Conservation (phyloP, 805 yeast species). For the Yarrowia alimentaria region DNA sequence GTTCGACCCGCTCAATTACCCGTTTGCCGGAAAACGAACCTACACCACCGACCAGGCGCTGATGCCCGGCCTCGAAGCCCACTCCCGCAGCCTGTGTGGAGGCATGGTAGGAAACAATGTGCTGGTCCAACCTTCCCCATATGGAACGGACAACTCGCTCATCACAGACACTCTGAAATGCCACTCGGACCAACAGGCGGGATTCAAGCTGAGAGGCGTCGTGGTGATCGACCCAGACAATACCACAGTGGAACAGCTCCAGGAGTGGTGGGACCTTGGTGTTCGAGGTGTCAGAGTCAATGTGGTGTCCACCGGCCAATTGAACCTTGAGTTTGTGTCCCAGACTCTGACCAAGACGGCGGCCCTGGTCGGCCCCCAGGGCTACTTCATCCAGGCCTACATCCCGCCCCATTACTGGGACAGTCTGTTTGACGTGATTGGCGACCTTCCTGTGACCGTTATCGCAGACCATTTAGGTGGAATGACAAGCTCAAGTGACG, state of each 20-base stretch:
- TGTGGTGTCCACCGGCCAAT: constrained; percentile 21
- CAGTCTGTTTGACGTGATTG: constrained; percentile 18
- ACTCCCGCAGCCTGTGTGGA: constrained; percentile 9
- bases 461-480: constrained; percentile 27
- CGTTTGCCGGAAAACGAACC: constrained; percentile 2
- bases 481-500: constrained; percentile 1
- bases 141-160: constrained; percentile 24
- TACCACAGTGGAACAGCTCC: not conserved
- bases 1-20: constrained; percentile 19
- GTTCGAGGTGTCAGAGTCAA: constrained; percentile 21
- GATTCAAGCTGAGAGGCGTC: constrained; percentile 14
- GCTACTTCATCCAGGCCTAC: constrained; percentile 25
- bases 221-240: constrained; percentile 16
- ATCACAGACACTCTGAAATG: constrained; percentile 6
- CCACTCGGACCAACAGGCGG: constrained; percentile 1
- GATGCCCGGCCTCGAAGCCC: constrained; percentile 1
- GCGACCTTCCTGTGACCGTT: constrained; percentile 10
- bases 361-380: constrained; percentile 7
- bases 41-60: constrained; percentile 21
- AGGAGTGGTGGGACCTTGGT: constrained; percentile 20
- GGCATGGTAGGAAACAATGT: constrained; percentile 16
- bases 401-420: constrained; percentile 21
- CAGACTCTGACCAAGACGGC: constrained; percentile 4
- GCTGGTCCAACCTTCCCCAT: constrained; percentile 19
- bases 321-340: not conserved